These are phyloP conservation scores for Metarhizium robertsii DNA, from an alignment of 2,329 filamentous ascomycete genomes.

Conservation along the genomic window DNA sequence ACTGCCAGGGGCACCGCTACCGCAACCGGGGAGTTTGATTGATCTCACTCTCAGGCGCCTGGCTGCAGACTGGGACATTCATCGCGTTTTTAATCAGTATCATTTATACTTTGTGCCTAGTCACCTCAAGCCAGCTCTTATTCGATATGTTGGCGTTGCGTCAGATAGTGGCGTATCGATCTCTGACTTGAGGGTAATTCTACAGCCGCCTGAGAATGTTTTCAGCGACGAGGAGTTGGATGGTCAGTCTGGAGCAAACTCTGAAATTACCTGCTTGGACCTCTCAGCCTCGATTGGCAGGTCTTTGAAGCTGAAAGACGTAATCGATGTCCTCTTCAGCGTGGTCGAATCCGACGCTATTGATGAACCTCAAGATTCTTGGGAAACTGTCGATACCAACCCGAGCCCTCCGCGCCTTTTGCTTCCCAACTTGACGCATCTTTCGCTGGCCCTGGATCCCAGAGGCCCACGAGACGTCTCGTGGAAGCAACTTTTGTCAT, in stretches of 20 bases:
- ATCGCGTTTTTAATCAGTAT: slow-evolving; percentile 46
- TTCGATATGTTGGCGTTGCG: slow-evolving; percentile 39
- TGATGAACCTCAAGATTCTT: slow-evolving; percentile 37
- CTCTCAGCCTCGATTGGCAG: slow-evolving; percentile 42
- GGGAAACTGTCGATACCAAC: slow-evolving; percentile 34
- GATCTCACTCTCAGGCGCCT: slow-evolving; percentile 41
- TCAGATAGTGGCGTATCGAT: slow-evolving; percentile 37
- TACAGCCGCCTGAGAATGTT: slow-evolving; percentile 24
- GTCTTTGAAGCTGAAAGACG: slow-evolving; percentile 41
- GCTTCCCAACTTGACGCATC: slow-evolving; percentile 49
- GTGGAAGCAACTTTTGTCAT: slow-evolving; percentile 48
- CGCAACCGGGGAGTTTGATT: slow-evolving; percentile 37
- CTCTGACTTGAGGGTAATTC: slow-evolving; percentile 39
- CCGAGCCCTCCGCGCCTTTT: slow-evolving; percentile 27
- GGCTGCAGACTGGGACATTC: slow-evolving; percentile 44
- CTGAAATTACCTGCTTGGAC: slow-evolving; percentile 42
- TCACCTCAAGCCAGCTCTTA: slow-evolving; percentile 39
- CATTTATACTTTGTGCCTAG: slow-evolving; percentile 47
- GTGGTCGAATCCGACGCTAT: slow-evolving; percentile 9
- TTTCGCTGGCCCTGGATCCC: slow-evolving; percentile 45
- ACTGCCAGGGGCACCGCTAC: slow-evolving; percentile 37
- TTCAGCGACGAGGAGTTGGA: slow-evolving; percentile 18
- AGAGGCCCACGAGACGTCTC: slow-evolving; percentile 28
- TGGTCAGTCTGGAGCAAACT: slow-evolving; percentile 11
- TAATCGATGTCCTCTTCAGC: slow-evolving; percentile 42